Conservation (phyloP, 169 alveolate species). For the Eimeria praecox region DNA sequence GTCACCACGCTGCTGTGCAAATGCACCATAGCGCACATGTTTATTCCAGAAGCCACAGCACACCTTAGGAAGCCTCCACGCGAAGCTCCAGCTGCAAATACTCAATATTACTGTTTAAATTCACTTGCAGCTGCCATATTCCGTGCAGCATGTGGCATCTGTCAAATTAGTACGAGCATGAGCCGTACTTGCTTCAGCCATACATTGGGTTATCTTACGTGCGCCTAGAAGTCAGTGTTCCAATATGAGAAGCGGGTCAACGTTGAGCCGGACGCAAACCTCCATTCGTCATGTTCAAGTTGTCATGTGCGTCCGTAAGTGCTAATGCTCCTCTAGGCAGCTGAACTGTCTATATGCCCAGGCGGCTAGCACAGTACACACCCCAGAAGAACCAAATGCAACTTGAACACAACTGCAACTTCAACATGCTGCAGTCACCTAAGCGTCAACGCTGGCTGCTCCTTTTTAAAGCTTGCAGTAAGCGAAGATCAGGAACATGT, state of each 20-base stretch:
- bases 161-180: not conserved
- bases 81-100: not conserved
- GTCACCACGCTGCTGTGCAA: no score
- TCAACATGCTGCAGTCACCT: not conserved
- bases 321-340: not conserved
- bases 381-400: not conserved
- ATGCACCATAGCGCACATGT: no score
- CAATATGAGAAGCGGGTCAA: not conserved
- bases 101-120: not conserved
- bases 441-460: not conserved
- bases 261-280: not conserved
- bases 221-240: not conserved
- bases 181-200: not conserved
- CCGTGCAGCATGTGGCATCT: not conserved
- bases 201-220: not conserved
- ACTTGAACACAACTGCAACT: not conserved
- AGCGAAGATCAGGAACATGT: not conserved
- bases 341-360: not conserved
- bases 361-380: not conserved
- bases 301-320: not conserved
- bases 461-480: not conserved
- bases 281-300: not conserved
- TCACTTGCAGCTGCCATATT: not conserved
- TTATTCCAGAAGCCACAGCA: no score
- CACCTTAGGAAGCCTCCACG: no score